Conservation (phyloP, 2,329 filamentous ascomycete genomes). For the Beauveria sp. region DNA sequence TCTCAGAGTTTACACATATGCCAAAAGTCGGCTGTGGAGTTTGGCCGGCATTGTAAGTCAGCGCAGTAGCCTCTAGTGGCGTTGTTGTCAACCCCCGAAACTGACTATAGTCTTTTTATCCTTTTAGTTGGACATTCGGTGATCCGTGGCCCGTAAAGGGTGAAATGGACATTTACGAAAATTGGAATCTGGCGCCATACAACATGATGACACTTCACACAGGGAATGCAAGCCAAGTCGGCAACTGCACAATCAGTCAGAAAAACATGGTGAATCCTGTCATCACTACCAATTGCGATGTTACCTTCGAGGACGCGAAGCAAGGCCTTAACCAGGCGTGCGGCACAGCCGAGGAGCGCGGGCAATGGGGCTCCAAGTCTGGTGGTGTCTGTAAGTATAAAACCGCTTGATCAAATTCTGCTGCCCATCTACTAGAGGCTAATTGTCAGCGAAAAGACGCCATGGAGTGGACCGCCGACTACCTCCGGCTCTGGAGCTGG, state of each 20-base stretch:
- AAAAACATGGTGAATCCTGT: neutral
- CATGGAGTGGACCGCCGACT: conserved; percentile 33
- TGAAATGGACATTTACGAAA: conserved; percentile 61
- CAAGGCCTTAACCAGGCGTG: neutral
- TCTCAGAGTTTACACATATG: conserved; percentile 60
- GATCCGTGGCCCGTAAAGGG: conserved; percentile 49
- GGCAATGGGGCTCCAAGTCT: neutral
- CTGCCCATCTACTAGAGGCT: neutral
- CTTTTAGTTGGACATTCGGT: conserved; percentile 29
- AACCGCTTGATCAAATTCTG: neutral
- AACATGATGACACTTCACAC: conserved; percentile 54
- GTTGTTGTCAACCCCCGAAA: no score
- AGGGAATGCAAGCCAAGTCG: conserved; percentile 21
- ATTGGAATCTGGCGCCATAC: conserved; percentile 44
- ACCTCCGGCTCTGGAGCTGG: conserved; percentile 37
- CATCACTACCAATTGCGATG: neutral
- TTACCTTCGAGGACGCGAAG: neutral
- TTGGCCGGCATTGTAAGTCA: conserved; percentile 57
- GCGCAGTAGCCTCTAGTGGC: no score
- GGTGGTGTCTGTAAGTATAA: neutral
- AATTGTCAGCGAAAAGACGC: conserved; percentile 24
- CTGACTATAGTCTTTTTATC: neutral
- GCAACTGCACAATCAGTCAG: conserved; percentile 21
- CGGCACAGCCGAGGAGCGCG: neutral
- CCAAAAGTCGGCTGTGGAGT: conserved; percentile 57